Evolutionary conservation across 1,284 basidiomycete species (phyloP), one percentile per base, ranked within the genome.

Genomic region (Pyrrhoderma noxium): DNA sequence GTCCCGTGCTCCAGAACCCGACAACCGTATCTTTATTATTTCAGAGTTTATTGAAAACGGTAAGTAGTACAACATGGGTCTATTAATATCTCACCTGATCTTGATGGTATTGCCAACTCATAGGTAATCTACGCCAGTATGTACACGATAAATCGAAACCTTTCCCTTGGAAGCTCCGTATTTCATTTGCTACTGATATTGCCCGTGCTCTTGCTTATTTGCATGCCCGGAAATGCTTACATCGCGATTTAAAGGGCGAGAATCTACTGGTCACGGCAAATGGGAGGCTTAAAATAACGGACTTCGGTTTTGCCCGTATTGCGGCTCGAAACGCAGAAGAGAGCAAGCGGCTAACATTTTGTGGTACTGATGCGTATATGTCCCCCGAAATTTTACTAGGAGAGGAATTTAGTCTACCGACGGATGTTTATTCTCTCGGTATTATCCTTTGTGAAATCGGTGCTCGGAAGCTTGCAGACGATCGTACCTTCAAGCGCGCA

Each of bases 301-400:
- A 98, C 65, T 98, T 98, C 68, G 93, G 93, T 7, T 95, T 93
- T 61, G 91, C 93, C 1, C 79, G 93, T 37, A 96, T 98, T 60
- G 92, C 92, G 0, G 91, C 91, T 0, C 78, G 91, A 27, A 94
- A 90, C 61, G 88, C 83, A 49, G 92, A 94, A 54, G 94, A 99
- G 66, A 84, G 82, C 65, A 87, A 87, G 61, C 78, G 93, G 18
- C 82, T 98, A 60, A 96, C 91, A 0, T 97, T 95, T 70, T 98
- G 95, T 61, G 94, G 94, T 14, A 98, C 94, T 0, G 94, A 97
- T 62, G 87, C 89, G 2, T 92, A 91, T 69, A 89, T 89, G 89
- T 91, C 83, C 8, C 95, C 94, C 0, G 95, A 98, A 67, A 96
- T 99, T 59, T 72, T 97, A 5, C 74, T 91, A 11, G 93, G 94